A percentile compares a stretch with the other conserved stretches of the same genome.
These are phyloP conservation scores for Sugiyamaella qingdaonensis DNA, from an alignment of 805 yeast species.

Conservation along the genomic window DNA sequence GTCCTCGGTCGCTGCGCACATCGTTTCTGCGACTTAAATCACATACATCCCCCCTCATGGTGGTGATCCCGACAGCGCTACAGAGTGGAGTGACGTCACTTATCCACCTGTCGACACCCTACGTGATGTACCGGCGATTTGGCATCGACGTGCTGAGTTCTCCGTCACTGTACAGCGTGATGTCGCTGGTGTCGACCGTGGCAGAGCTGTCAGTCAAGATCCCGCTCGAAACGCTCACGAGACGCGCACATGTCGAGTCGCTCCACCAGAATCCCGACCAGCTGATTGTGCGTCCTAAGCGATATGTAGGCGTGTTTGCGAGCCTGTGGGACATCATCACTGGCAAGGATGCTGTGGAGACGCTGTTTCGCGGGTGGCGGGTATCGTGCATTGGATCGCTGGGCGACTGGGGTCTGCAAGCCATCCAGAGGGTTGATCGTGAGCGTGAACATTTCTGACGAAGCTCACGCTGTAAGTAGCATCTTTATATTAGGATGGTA, in stretches of 20 bases:
- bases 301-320: slow-evolving; percentile 51
- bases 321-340: slow-evolving; percentile 48
- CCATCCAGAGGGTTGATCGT: slow-evolving; percentile 18
- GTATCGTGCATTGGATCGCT: slow-evolving; percentile 73
- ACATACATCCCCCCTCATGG: slow-evolving; percentile 51
- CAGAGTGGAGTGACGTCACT: slow-evolving; percentile 53
- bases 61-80: slow-evolving; percentile 64
- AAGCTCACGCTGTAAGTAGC: neutral
- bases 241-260: slow-evolving; percentile 76
- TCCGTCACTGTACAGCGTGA: slow-evolving; percentile 55
- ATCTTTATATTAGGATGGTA: neutral
- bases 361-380: slow-evolving; percentile 86
- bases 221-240: slow-evolving; percentile 81
- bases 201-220: slow-evolving; percentile 68
- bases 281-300: slow-evolving; percentile 56
- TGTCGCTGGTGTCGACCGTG: slow-evolving; percentile 57
- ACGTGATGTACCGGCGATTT: slow-evolving; percentile 52
- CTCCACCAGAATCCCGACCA: slow-evolving; percentile 32
- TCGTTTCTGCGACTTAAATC: slow-evolving; percentile 51
- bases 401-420: slow-evolving; percentile 67
- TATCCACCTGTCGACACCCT: slow-evolving; percentile 64
- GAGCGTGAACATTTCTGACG: slow-evolving; percentile 20
- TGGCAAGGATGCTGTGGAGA: slow-evolving; percentile 41
- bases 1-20: slow-evolving; percentile 65
- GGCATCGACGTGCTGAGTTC: slow-evolving; percentile 65